Evolutionary conservation across 371 early-diverging fungal species (phyloP).

Genomic region (Syncephalastrum racemosum): DNA sequence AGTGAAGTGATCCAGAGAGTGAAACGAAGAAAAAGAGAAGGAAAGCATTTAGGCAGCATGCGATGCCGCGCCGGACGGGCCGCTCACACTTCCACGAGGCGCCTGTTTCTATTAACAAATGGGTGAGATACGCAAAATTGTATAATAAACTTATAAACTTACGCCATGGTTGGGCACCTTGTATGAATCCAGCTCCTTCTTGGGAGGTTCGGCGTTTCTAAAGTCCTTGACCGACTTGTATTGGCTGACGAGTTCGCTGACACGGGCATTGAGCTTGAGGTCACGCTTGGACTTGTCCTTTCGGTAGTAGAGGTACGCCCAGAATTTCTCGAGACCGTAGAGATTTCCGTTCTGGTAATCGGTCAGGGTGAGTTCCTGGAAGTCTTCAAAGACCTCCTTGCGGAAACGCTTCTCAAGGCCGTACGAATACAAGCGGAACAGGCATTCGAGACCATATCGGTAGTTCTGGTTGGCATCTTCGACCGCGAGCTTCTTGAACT

Average conservation of each 20-base stretch:
- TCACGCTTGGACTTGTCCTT: conserved; percentile 77
- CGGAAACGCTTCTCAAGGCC: conserved; percentile 93
- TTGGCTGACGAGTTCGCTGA: conserved; percentile 59
- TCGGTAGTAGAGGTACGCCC: conserved; percentile 92
- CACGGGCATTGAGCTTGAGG: conserved; percentile 59
- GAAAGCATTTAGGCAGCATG: no score
- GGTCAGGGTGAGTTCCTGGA: conserved; percentile 75
- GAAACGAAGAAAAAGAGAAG: no score
- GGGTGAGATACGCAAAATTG: no score
- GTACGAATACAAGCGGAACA: conserved; percentile 96
- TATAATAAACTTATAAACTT: no score
- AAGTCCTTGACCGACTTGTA: conserved; percentile 76
- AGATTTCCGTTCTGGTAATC: conserved; percentile 75
- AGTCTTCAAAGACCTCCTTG: conserved; percentile 81
- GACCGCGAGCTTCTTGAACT: conserved; percentile 87
- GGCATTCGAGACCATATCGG: conserved; percentile 93
- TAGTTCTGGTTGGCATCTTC: conserved; percentile 88
- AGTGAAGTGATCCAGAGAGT: no score
- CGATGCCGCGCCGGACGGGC: no score
- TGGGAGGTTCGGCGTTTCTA: conserved; percentile 43
- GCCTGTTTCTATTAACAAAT: no score
- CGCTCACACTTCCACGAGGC: no score
- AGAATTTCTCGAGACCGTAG: conserved; percentile 95
- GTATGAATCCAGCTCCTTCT: conserved; percentile 24
- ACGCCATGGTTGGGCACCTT: conserved; percentile 39